Conservation (phyloP, 2,329 filamentous ascomycete species). For the Ophiosphaerella korrae region DNA sequence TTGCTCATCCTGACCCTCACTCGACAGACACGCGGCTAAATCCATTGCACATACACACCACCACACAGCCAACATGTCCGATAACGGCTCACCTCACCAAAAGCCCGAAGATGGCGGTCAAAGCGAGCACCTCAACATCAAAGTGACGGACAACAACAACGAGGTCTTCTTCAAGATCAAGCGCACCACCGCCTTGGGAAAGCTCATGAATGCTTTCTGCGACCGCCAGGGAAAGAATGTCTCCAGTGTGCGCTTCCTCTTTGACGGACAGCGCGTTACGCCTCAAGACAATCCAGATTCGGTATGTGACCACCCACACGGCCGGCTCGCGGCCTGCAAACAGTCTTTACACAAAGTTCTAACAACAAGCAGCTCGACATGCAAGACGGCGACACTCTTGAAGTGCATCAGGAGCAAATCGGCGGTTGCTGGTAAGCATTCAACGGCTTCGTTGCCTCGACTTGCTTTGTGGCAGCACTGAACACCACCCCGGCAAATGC, state of each 20-base stretch:
- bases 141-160: constrained; percentile 99
- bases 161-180: constrained; percentile 99
- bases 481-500: background rate
- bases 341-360: background rate
- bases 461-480: too few species aligned
- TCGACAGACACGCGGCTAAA: constrained; percentile 5
- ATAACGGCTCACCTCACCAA: constrained; percentile 50
- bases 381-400: constrained; percentile 92
- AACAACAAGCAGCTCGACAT: constrained; percentile 77
- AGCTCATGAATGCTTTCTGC: constrained; percentile 98
- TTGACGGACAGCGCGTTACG: constrained; percentile 93
- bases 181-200: constrained; percentile 91
- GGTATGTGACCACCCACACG: constrained; percentile 60
- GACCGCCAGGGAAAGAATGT: constrained; percentile 90
- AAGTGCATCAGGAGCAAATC: constrained; percentile 98
- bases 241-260: constrained; percentile 87
- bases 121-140: constrained; percentile 94
- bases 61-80: constrained; percentile 44
- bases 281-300: constrained; percentile 87
- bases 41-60: constrained; percentile 2
- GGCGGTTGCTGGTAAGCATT: constrained; percentile 63
- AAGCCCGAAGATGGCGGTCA: constrained; percentile 55
- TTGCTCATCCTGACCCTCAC: constrained; percentile 19
- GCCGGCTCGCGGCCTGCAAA: background rate
- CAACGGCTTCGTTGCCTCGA: background rate